Base-by-base conservation (phyloP, 371 early-diverging fungal genomes). In the Ordospora pajunii region DNA sequence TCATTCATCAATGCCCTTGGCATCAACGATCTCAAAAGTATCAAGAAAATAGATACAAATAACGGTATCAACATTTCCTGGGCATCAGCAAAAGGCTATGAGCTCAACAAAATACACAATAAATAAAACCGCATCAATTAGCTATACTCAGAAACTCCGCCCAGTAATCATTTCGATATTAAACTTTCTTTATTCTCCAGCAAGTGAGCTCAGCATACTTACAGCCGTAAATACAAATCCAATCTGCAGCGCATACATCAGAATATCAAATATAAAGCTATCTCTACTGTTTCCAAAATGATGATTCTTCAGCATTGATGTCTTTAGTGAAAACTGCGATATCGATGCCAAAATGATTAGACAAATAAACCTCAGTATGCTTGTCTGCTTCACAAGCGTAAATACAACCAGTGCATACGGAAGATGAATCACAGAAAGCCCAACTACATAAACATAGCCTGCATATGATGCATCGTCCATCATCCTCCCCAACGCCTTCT, bases 11-110 rank as follows among this genome's bases (percentile, higher is more conserved):
- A 37, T 27, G 40, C 14, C 37, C 58, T 58, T 58, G 58, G 58
- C 17, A 58, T 58, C 14, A 40, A 58, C 2, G 58, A 58, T n/a
- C 3, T 19, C 27, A 58, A 58, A 6, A 0, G 6, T 17, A 58
- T 58, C 58, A 27, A 37, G 14, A 27, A 58, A 40, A 37, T 58
- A 37, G 58, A 58, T 17, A 58, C 58, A 58, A 58, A 58, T 40
- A 58, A 58, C 19, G 58, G 58, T 32, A 58, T 58, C 40, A 58
- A 58, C 6, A 37, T 58, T 14, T 2, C 58, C 14, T 58, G 58
- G 58, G 58, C 58, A 58, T 58, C 58, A 14, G 58, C 37, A 8
- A 58, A 58, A 17, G 58, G 58, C 27, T 58, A 58, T 17, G 58
- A 58, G 14, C 37, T 58, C 6, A 58, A 58, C 58, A 58, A 58